A percentile compares a stretch with the other conserved stretches of the same genome.
These are phyloP conservation scores for Suzukiozyma palmioleophila DNA, from an alignment of 1,139 yeast genomes.

Conservation along the genomic window DNA sequence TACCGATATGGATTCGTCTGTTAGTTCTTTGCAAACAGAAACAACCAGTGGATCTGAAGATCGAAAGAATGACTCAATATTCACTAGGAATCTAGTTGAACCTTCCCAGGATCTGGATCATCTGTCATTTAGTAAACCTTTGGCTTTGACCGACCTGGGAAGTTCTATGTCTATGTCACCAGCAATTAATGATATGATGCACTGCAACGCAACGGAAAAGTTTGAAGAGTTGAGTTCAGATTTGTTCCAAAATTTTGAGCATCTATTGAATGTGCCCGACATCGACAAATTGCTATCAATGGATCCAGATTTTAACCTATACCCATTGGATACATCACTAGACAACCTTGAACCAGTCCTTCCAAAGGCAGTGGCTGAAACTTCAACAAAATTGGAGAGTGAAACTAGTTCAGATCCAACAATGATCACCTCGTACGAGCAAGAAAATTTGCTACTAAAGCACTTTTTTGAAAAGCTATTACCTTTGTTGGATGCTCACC, in stretches of 20 bases:
- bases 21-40: too few species aligned
- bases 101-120: too few species aligned
- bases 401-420: conserved; percentile 6
- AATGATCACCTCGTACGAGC: conserved; percentile 21
- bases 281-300: conserved; percentile 2
- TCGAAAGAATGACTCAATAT: too few species aligned
- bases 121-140: too few species aligned
- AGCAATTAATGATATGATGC: not conserved
- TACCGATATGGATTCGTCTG: too few species aligned
- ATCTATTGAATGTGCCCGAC: conserved; percentile 14
- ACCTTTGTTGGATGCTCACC: conserved; percentile 52
- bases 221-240: conserved; percentile 13
- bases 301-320: not conserved
- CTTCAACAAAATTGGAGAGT: conserved; percentile 8
- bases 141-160: too few species aligned
- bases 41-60: too few species aligned
- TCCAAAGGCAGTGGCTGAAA: not conserved
- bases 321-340: not conserved
- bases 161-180: too few species aligned
- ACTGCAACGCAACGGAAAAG: conserved; percentile 2
- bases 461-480: conserved; percentile 50
- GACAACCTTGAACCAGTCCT: not conserved
- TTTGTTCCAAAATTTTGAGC: conserved; percentile 18
- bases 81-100: too few species aligned
- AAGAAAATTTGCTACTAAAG: conserved; percentile 46